Evolutionary conservation across 202 grass and related monocot species (phyloP), one percentile per base, ranked within the genome.

Genomic region (Schoenoplectus tabernaemontani): DNA sequence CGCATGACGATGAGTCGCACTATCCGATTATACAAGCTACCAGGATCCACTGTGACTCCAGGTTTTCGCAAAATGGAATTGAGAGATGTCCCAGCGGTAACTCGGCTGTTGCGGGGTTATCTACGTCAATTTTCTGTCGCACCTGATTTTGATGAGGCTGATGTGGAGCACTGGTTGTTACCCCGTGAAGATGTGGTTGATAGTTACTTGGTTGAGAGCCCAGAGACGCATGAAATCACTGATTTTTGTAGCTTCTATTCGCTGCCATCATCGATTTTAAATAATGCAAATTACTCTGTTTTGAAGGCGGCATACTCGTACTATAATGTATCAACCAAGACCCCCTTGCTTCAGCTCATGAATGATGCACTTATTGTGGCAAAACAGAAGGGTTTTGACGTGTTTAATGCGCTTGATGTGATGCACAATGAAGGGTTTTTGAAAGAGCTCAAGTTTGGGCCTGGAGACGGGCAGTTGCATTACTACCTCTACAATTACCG

Each of bases 1-100:
- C 87, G 95, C 42, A 98, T 98, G 95, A 98, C 95, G 36, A 98
- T 98, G 95, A 98, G 91, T 84, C 87, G 95, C 78, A 98, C 95
- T 0, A 87, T 98, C 22, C 83, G 91, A 69, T 89, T 98, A 24
- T 98, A 98, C 87, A 98, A 90, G 86, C 87, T 98, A 36, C 95
- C 91, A 39, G 91, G 91, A 5, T 68, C 84, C 26, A 90, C 91
- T 6, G 84, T 92, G 9, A 98, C 91, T 34, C 95, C 91, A 0
- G 95, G 95, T 9, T 98, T 98, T 82, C 83, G 95, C 59, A 83
- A 84, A 42, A 98, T 98, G 95, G 95, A 94, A 86, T 59, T 94
- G 43, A 61, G 91, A 61, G 95, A 98, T 82, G 95, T 98, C 0
- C 86, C 95, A 0, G 87, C 95, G 0, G 95, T 98, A 70, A 94